Percentiles rank a stretch among this genome's conserved stretches.
Conservation (phyloP, 208 protist genomes). For the Trypanosoma caninum region DNA sequence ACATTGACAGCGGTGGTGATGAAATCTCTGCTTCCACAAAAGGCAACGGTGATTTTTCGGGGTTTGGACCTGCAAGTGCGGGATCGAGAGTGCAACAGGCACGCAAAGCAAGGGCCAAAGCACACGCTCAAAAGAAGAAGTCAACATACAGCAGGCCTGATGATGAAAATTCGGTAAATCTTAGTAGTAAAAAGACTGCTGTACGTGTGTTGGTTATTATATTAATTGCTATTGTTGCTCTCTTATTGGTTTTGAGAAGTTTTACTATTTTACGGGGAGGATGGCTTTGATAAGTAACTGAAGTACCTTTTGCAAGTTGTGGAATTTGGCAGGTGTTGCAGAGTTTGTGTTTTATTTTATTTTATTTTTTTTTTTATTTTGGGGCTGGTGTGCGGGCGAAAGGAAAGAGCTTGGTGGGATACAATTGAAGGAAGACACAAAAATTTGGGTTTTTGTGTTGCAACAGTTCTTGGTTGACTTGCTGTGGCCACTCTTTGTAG, state of each 20-base stretch:
- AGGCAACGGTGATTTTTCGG: constrained; percentile 16
- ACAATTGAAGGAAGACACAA: too few species aligned
- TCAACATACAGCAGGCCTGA: neutral
- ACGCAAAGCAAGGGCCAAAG: constrained; percentile 35
- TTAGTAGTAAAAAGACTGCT: neutral
- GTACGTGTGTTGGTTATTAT: too few species aligned
- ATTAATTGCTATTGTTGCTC: neutral
- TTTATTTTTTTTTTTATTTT: too few species aligned
- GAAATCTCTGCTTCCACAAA: constrained; percentile 1
- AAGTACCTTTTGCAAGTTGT: too few species aligned
- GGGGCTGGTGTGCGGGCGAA: too few species aligned
- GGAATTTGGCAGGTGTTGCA: too few species aligned
- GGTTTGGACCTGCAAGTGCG: constrained; percentile 9
- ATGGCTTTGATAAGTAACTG: too few species aligned
- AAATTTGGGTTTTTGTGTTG: constrained; percentile 3
- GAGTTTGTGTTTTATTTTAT: too few species aligned
- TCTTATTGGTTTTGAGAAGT: too few species aligned
- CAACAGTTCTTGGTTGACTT: neutral
- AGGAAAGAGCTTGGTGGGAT: too few species aligned
- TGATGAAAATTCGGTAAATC: neutral
- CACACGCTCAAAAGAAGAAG: constrained; percentile 10
- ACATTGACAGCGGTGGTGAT: neutral
- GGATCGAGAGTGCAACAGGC: constrained; percentile 48
- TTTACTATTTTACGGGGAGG: too few species aligned
- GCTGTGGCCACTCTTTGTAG: neutral